These are phyloP conservation scores for Tetradesmus lagerheimii DNA, from an alignment of 139 green algal species.

Conservation along the genomic window DNA sequence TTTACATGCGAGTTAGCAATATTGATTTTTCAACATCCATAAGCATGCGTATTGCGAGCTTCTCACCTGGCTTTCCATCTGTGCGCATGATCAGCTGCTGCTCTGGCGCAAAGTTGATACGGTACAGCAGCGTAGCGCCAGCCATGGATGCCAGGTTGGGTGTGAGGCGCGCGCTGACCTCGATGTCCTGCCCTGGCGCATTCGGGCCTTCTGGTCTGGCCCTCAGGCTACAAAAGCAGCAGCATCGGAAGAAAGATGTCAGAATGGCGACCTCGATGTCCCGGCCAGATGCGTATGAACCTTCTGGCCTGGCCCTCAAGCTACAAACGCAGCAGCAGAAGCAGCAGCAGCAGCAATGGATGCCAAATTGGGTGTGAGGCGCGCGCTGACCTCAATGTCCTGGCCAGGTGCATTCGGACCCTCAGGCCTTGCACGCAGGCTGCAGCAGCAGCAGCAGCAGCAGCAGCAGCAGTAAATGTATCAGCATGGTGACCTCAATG, in stretches of 20 bases:
- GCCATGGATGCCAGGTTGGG: too few relatives aligned
- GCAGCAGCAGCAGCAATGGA: background rate
- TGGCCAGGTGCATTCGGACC: background rate
- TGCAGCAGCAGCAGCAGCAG: background rate
- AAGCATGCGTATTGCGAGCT: too few relatives aligned
- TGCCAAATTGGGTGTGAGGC: constrained; percentile 14
- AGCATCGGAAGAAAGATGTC: background rate
- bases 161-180: background rate
- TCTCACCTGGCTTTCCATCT: background rate
- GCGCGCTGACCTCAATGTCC: background rate
- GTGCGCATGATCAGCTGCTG: constrained; percentile 16
- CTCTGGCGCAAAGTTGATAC: constrained; percentile 44
- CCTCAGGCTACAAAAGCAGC: background rate
- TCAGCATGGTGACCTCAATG: background rate
- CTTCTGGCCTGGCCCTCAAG: too few relatives aligned
- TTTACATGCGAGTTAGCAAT: too few relatives aligned
- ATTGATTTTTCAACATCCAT: too few relatives aligned
- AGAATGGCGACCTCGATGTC: background rate
- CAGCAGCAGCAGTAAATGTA: background rate
- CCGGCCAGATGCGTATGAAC: too few relatives aligned
- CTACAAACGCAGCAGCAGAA: too few relatives aligned
- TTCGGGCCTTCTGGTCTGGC: background rate
- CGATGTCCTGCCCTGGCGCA: background rate
- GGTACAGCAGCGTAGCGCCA: constrained; percentile 16
- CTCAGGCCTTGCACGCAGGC: background rate